Base-by-base conservation (phyloP, 2,329 filamentous ascomycete species). In the Metarhizium humberi region DNA sequence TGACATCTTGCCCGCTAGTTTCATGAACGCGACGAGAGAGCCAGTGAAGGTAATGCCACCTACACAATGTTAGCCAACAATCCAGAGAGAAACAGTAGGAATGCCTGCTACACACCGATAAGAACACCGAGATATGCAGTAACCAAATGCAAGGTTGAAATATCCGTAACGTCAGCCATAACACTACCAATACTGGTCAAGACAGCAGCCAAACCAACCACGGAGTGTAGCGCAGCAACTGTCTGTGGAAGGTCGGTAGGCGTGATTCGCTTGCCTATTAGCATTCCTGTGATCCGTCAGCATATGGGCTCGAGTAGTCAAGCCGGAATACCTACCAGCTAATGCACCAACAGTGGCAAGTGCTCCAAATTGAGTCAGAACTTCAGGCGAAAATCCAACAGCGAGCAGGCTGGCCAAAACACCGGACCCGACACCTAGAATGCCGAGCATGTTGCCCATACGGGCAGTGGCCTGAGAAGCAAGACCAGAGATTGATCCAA, bases 231-330 rank as follows among this genome's bases (percentile, higher is more conserved):
- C 0, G 90, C 90, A 20, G 90, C 91, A 2, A 95, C 90, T 0
- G 90, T 95, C 68, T 96, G 90, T 0, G 91, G 91, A 2, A 96
- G 80, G 54, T 90, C 88, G 0, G 90, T 95, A 0, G 91, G 88
- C 0, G 90, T 95, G 61, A 95, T 95, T 13, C 90, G 82, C 63
- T 90, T 87, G 47, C 90, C 91, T 59, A 96, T 92, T 29, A 91
- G 67, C 51, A 89, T 79, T 36, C 88, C 85, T 66, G 59, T 25
- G 10, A 45, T n/a, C 13, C 29, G 54, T 61, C 32, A 61, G 57
- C 10, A 57, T 11, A 6, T 4, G 38, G 13, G 14, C 11, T 40
- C 10, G 11, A 5, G n/a, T 45, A 1, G 16, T 30, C 6, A 25
- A 16, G 56, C 16, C 67, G 62, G 13, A 5, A 13, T 18, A 43